Base-by-base conservation (phyloP, 176 grass and related monocot genomes). In the Triticum turgidum region DNA sequence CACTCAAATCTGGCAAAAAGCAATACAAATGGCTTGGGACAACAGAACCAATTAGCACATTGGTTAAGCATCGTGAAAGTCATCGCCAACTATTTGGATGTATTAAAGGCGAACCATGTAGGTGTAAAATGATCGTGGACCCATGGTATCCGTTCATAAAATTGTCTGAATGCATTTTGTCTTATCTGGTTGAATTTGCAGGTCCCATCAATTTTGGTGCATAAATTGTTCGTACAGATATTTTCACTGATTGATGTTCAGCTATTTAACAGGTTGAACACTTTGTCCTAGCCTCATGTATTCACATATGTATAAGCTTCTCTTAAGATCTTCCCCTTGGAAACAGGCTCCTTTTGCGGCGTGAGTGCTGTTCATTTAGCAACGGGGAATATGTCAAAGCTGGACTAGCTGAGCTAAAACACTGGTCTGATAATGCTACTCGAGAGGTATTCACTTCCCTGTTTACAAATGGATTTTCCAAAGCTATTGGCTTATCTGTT, bases 361-460 rank as follows among this genome's bases (percentile, higher is more conserved):
- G 95, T 32, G 95, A 98, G 74, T 93, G 88, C 17, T 98, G 95
- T 90, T 95, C 95, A 20, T 91, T 95, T 80, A 98, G 92, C 73
- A 98, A 98, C 4, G 95, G 89, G 37, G 95, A 98, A 89, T 98
- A 93, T 88, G 78, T 98, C 35, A 95, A 94, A 84, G 89, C 91
- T 86, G 95, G 92, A 87, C 85, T 98, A 52, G 45, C 65, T 72
- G 95, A 95, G 83, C 89, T 98, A 39, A 92, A 98, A 82, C 88
- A 89, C 77, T 98, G 95, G 95, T 95, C 87, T 5, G 89, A 87
- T 77, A 84, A 88, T 83, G 91, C 89, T 83, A 95, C 87, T 85
- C 88, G 90, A 91, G 95, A 93, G 91, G 95, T 98, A 84, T 74
- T 71, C 42, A 84, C 30, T 39, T 66, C 35, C 69, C 73, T 77